phyloP scores from a whole-genome alignment of 2,329 filamentous ascomycete species.

The Claviceps capensis region DNA sequence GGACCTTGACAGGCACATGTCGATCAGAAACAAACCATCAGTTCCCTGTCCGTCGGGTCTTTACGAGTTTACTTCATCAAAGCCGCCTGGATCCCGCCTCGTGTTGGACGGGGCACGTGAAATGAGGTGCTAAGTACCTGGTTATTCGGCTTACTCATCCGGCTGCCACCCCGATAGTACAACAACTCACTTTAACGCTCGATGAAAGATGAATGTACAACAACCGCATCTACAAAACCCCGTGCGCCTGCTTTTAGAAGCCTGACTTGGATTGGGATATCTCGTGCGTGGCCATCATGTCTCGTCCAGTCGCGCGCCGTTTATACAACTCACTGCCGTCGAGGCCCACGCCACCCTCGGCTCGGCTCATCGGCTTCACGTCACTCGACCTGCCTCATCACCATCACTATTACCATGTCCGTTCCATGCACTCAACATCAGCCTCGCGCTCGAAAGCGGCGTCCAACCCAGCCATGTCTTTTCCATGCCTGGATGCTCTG shows the following conservation, averaged over 20 bases:
- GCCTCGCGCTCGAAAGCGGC: constrained; percentile 24
- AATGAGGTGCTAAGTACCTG: constrained; percentile 10
- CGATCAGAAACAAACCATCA: no score
- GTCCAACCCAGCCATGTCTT: constrained; percentile 76
- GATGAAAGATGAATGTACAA: neutral
- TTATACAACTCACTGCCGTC: constrained; percentile 2
- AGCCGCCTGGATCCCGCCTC: no score
- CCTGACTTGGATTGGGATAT: neutral
- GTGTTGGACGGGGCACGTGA: constrained; percentile 9
- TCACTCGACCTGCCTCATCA: neutral
- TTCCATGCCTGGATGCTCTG: constrained; percentile 77
- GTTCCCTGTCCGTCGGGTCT: no score
- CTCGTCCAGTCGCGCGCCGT: constrained; percentile 6
- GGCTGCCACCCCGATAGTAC: neutral
- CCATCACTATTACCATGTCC: neutral
- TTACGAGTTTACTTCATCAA: no score
- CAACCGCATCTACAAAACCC: neutral
- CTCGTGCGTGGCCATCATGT: constrained; percentile 5
- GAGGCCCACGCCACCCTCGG: neutral
- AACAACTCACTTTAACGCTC: neutral
- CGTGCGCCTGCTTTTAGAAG: neutral
- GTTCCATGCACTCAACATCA: constrained; percentile 4
- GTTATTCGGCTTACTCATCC: constrained; percentile 6
- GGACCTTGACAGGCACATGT: no score
- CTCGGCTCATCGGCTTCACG: constrained; percentile 1